Evolutionary conservation across 2,329 filamentous ascomycete species (phyloP).

Genomic region (Apiospora phragmitis): DNA sequence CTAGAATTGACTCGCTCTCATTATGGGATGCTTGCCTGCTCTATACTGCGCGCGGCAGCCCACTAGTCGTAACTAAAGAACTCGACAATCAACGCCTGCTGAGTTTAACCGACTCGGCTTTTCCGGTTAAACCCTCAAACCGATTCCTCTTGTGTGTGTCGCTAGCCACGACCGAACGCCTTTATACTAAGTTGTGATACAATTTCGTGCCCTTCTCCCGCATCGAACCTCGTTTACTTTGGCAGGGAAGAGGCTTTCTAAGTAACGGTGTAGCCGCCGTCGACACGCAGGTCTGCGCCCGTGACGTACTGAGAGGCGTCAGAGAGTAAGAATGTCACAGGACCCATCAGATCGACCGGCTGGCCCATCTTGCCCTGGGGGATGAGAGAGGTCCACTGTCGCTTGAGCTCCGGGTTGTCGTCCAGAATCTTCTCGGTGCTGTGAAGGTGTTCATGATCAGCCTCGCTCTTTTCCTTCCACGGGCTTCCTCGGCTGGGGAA

Average conservation of each 20-base stretch:
- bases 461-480: not conserved
- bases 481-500: constrained; percentile 17
- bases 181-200: not conserved
- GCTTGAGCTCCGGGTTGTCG: constrained; percentile 85
- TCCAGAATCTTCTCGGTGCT: constrained; percentile 93
- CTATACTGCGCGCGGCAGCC: not conserved
- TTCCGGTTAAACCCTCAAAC: not conserved
- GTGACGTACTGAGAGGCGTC: constrained; percentile 74
- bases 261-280: constrained; percentile 86
- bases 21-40: not conserved
- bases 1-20: not conserved
- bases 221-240: not conserved
- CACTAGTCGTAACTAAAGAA: not conserved
- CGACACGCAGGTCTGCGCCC: constrained; percentile 77
- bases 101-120: not conserved
- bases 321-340: constrained; percentile 82
- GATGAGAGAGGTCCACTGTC: constrained; percentile 89
- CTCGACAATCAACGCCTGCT: constrained; percentile 1
- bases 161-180: not conserved
- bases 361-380: constrained; percentile 92
- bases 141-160: not conserved
- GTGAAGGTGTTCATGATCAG: constrained; percentile 12
- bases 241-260: constrained; percentile 38
- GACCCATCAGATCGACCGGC: constrained; percentile 90
- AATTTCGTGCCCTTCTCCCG: not conserved